Conservation (phyloP, 176 grass and related monocot species). For the Avena eriantha region DNA sequence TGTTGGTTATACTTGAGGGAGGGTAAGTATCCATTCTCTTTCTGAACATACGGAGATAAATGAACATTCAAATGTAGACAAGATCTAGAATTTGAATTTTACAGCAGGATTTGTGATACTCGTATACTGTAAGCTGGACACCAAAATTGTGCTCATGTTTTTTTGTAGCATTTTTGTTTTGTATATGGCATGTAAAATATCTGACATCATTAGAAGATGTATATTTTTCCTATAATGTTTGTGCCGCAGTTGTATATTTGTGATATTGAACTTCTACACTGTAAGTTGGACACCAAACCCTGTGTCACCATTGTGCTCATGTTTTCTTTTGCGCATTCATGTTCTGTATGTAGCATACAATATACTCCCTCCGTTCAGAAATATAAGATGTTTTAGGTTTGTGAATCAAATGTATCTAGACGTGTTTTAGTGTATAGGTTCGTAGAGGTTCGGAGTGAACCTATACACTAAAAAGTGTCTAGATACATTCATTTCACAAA, state of each 20-base stretch:
- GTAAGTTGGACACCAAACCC: not conserved
- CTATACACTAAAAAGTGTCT: no score
- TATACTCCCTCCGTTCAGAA: no score
- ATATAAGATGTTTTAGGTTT: no score
- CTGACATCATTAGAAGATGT: not conserved
- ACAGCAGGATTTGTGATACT: not conserved
- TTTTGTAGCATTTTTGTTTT: not conserved
- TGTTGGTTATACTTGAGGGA: conserved; percentile 98
- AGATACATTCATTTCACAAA: no score
- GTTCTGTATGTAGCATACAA: no score
- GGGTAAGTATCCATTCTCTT: conserved; percentile 58
- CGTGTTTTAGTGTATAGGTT: no score
- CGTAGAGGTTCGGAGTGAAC: no score
- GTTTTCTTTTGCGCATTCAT: not conserved
- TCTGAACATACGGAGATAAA: conserved; percentile 23
- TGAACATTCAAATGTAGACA: not conserved
- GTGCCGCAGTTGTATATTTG: not conserved
- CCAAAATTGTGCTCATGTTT: not conserved
- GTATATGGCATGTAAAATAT: conserved; percentile 12
- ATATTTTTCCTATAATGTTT: not conserved
- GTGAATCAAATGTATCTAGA: no score
- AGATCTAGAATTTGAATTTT: conserved; percentile 22
- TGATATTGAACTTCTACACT: not conserved
- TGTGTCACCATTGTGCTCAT: not conserved
- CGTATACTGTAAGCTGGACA: not conserved